Conservation (phyloP, 768 basidiomycete species). For the Brasilioporus rufonigricans region DNA sequence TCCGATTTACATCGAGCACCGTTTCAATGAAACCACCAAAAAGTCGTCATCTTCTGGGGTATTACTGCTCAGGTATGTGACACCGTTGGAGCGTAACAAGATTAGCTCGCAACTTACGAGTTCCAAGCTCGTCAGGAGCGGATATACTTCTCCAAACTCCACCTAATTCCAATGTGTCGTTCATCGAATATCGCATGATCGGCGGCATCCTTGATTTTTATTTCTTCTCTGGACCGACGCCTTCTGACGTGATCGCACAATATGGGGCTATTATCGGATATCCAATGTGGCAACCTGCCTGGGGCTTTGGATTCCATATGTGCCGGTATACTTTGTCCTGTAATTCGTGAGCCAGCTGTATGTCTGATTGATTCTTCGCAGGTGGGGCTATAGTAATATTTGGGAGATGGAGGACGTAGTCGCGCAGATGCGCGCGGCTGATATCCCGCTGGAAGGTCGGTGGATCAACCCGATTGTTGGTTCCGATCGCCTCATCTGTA, state of each 20-base stretch:
- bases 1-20: slow-evolving; percentile 69
- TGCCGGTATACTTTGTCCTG: slow-evolving; percentile 42
- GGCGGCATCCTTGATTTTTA: slow-evolving; percentile 77
- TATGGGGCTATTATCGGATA: slow-evolving; percentile 63
- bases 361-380: not conserved
- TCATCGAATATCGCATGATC: slow-evolving; percentile 69
- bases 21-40: slow-evolving; percentile 47
- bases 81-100: not conserved
- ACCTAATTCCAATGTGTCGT: slow-evolving; percentile 47
- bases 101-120: slow-evolving; percentile 2
- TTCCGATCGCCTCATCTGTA: not conserved
- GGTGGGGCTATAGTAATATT: slow-evolving; percentile 48
- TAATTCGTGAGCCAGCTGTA: not conserved
- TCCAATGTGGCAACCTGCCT: slow-evolving; percentile 67
- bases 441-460: slow-evolving; percentile 69
- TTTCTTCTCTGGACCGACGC: slow-evolving; percentile 58
- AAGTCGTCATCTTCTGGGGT: slow-evolving; percentile 68
- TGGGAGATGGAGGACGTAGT: slow-evolving; percentile 53
- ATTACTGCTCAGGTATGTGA: slow-evolving; percentile 57
- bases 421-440: slow-evolving; percentile 57
- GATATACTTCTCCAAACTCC: slow-evolving; percentile 68
- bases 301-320: slow-evolving; percentile 77
- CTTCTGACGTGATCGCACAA: slow-evolving; percentile 60
- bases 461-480: not conserved
- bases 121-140: slow-evolving; percentile 55